A percentile compares a stretch with the other conserved stretches of the same genome.
Evolutionary conservation across 768 basidiomycete species (phyloP).

Genomic region (Lactifluus hygrophoroides): DNA sequence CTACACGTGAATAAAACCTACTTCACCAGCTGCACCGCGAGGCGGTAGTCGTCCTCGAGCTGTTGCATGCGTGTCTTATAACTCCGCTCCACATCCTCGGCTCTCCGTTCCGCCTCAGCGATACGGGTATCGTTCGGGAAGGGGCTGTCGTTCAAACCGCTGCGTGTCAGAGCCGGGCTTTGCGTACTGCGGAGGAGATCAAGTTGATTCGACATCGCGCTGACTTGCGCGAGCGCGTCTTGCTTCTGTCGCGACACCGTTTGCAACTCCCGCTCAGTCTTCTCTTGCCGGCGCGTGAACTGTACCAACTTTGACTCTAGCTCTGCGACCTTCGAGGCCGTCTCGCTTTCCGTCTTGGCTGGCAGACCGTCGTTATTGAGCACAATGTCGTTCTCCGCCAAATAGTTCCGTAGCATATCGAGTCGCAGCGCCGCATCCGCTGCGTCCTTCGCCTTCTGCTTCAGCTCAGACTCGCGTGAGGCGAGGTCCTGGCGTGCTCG

Average conservation of each 20-base stretch:
- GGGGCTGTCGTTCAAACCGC: slow-evolving; percentile 28
- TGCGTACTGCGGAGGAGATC: slow-evolving; percentile 55
- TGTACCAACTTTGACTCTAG: slow-evolving; percentile 75
- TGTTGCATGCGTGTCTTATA: slow-evolving; percentile 78
- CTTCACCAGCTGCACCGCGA: slow-evolving; percentile 98
- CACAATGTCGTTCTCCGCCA: slow-evolving; percentile 80
- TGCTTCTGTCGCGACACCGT: slow-evolving; percentile 56
- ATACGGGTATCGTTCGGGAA: slow-evolving; percentile 37
- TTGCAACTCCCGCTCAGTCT: slow-evolving; percentile 67
- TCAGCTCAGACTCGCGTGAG: slow-evolving; percentile 55
- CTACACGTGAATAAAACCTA: slow-evolving; percentile 34
- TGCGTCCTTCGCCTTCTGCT: slow-evolving; percentile 54
- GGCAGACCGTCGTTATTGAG: slow-evolving; percentile 65
- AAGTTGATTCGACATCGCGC: slow-evolving; percentile 54
- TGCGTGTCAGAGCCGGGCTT: slow-evolving; percentile 36
- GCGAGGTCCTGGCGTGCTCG: slow-evolving; percentile 61
- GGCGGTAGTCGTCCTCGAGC: slow-evolving; percentile 92
- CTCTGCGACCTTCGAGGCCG: slow-evolving; percentile 49
- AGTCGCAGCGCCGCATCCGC: slow-evolving; percentile 67
- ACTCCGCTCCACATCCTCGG: slow-evolving; percentile 68
- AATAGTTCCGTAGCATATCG: slow-evolving; percentile 73
- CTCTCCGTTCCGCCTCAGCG: slow-evolving; percentile 64
- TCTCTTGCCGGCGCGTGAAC: slow-evolving; percentile 60
- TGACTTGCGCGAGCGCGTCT: slow-evolving; percentile 66
- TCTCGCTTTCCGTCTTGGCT: slow-evolving; percentile 31